A percentile compares a stretch with the other conserved stretches of the same genome.
Conservation (phyloP, 2,329 filamentous ascomycete genomes). For the Colletotrichum sp. region DNA sequence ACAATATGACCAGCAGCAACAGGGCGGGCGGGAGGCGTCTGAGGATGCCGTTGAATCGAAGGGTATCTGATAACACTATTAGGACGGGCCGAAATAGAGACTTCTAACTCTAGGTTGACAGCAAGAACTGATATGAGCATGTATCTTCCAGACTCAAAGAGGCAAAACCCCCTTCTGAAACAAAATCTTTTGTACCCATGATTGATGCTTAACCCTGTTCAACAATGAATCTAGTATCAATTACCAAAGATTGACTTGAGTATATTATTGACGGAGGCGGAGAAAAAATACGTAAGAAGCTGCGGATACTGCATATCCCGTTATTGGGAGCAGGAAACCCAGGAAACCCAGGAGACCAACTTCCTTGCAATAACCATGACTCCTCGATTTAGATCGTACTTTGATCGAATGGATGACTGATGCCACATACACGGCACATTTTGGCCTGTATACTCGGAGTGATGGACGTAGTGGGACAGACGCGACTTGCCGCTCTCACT, state of each 20-base stretch:
- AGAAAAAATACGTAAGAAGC: accelerated
- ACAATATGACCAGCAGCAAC: background rate
- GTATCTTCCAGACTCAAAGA: too few species aligned
- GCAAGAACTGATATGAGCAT: background rate
- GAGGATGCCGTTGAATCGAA: accelerated
- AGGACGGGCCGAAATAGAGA: accelerated
- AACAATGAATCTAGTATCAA: too few species aligned
- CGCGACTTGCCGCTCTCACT: background rate
- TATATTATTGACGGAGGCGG: accelerated
- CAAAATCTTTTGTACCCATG: too few species aligned
- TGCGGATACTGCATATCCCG: background rate
- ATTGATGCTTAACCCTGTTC: too few species aligned
- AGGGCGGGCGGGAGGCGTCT: accelerated
- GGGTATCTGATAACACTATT: accelerated
- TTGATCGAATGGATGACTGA: background rate
- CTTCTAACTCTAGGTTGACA: accelerated
- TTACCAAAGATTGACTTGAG: accelerated
- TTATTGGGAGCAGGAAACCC: background rate
- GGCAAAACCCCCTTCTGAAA: too few species aligned
- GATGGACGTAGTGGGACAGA: accelerated
- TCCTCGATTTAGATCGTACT: accelerated
- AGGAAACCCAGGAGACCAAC: background rate
- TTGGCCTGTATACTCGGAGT: background rate
- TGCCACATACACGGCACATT: background rate
- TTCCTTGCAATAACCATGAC: background rate